Evolutionary conservation across 495 filamentous ascomycete genomes (phyloP).

Genomic region (Penicillium desertorum): DNA sequence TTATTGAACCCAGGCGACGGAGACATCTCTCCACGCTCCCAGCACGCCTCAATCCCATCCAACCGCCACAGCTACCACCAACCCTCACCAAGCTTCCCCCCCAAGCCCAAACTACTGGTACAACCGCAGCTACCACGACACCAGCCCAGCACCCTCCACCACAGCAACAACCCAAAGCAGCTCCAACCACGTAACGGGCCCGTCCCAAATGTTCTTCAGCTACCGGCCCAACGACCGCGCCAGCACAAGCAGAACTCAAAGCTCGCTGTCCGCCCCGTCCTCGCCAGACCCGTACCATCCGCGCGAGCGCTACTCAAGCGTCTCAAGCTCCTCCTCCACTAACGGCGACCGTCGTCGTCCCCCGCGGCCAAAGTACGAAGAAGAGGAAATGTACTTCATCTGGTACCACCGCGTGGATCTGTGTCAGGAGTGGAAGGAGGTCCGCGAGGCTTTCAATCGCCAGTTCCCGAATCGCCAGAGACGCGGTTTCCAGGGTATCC

Average conservation of each 20-base stretch:
- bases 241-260: conserved; percentile 10
- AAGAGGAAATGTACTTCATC: conserved; percentile 56
- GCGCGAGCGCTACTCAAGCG: conserved; percentile 46
- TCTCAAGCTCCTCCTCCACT: conserved; percentile 32
- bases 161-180: conserved; percentile 17
- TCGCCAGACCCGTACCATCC: conserved; percentile 39
- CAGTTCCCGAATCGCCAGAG: conserved; percentile 48
- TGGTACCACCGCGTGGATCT: conserved; percentile 58
- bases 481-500: conserved; percentile 50
- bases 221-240: conserved; percentile 18
- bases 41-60: conserved; percentile 21
- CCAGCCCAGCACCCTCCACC: conserved; percentile 21
- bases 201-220: conserved; percentile 27
- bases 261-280: conserved; percentile 22
- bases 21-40: conserved; percentile 28
- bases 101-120: conserved; percentile 38
- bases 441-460: conserved; percentile 49
- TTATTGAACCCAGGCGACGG: conserved; percentile 33
- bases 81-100: conserved; percentile 32
- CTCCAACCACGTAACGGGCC: conserved; percentile 11
- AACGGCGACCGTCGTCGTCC: conserved; percentile 45
- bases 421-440: conserved; percentile 52
- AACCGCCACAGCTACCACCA: conserved; percentile 19
- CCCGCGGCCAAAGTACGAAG: conserved; percentile 50
- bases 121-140: conserved; percentile 25